phyloP scores from a whole-genome alignment of 257 asterid species.

The Forsythia viridissima region DNA sequence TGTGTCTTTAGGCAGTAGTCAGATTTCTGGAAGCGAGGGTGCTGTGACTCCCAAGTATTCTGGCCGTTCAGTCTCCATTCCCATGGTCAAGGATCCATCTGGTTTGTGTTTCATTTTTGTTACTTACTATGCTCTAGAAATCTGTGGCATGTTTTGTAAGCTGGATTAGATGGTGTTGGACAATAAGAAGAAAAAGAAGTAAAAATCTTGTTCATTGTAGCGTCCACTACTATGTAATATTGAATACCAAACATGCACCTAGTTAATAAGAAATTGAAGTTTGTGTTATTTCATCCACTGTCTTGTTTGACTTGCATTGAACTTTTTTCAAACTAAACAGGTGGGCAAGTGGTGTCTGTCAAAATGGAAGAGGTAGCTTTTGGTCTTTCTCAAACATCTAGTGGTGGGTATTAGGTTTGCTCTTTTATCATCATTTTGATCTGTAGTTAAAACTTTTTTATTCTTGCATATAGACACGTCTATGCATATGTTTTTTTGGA shows the following conservation, averaged over 20 bases:
- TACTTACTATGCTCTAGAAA: neutral
- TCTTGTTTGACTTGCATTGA: neutral
- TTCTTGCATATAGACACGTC: neutral
- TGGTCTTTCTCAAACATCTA: neutral
- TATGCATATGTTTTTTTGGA: neutral
- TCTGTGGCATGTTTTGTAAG: too few species aligned
- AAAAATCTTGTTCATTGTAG: neutral
- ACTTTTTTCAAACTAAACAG: neutral
- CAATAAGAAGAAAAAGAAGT: too few species aligned
- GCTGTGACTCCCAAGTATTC: neutral
- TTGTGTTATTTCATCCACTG: neutral
- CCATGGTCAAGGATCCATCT: constrained; percentile 7
- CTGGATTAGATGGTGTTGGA: too few species aligned
- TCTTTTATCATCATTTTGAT: neutral
- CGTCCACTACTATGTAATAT: neutral
- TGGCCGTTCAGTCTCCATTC: constrained; percentile 19
- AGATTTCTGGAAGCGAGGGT: constrained; percentile 8
- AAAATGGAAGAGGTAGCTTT: neutral
- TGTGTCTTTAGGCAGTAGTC: constrained; percentile 19
- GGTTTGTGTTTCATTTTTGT: constrained; percentile 28
- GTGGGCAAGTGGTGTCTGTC: neutral
- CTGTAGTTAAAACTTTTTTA: neutral
- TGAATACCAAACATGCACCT: neutral
- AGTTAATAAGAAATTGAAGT: neutral
- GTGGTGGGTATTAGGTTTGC: neutral